Conservation (phyloP, 2,329 filamentous ascomycete species). For the Grosmannia penicillata region DNA sequence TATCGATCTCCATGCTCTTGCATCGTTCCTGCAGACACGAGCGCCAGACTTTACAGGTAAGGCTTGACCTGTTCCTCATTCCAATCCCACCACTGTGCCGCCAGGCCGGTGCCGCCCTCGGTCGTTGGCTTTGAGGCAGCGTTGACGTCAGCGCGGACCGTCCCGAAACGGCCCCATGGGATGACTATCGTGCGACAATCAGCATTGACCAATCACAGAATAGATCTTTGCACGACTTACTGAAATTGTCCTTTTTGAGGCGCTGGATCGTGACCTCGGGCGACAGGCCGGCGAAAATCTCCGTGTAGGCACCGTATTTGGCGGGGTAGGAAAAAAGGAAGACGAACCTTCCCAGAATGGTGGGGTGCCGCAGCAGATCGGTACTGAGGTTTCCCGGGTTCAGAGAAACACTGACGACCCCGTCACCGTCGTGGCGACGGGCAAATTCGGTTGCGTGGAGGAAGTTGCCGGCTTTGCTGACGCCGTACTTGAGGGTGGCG, state of each 20-base stretch:
- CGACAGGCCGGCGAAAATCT: constrained; percentile 30
- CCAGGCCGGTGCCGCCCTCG: constrained; percentile 5
- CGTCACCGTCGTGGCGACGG: constrained; percentile 3
- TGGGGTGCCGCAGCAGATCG: constrained; percentile 19
- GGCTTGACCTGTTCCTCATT: constrained; percentile 6
- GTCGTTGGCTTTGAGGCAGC: constrained; percentile 1
- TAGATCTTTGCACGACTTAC: background rate
- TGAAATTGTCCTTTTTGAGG: background rate
- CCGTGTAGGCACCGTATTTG: constrained; percentile 29
- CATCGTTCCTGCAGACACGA: too few species aligned
- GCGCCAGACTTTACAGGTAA: constrained; percentile 2
- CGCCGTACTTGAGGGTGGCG: constrained; percentile 2
- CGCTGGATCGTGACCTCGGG: constrained; percentile 24
- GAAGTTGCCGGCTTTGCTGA: constrained; percentile 10
- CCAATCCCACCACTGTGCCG: constrained; percentile 6
- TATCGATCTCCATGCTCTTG: too few species aligned
- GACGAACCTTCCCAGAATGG: constrained; percentile 10
- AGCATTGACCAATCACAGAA: background rate
- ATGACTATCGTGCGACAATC: constrained; percentile 3
- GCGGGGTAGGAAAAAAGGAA: constrained; percentile 16
- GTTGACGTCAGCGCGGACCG: background rate
- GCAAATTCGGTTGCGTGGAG: constrained; percentile 11
- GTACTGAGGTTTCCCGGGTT: constrained; percentile 26
- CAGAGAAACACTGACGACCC: constrained; percentile 10
- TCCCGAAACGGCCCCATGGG: constrained; percentile 6